Percentiles rank a stretch among this genome's conserved stretches.
Evolutionary conservation across 306 rosid species (phyloP).

Genomic region (Amphicarpaea edgeworthii): DNA sequence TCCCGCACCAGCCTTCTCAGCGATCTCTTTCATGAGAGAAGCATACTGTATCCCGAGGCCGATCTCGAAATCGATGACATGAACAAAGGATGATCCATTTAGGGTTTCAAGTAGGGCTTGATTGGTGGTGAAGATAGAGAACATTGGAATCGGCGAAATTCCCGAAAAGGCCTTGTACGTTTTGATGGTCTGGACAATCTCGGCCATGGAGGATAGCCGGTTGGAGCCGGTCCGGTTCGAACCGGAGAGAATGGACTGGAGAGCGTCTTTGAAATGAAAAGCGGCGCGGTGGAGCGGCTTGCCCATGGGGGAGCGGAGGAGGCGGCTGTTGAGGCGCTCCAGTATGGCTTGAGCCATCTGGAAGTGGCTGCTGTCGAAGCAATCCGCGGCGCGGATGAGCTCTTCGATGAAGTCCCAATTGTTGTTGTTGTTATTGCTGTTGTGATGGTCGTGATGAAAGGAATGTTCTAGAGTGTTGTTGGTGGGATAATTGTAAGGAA

Average conservation of each 20-base stretch:
- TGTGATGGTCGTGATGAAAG: slow-evolving; percentile 6
- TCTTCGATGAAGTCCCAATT: slow-evolving; percentile 74
- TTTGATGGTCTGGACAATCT: slow-evolving; percentile 76
- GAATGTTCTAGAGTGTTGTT: slow-evolving; percentile 41
- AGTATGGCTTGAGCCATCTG: slow-evolving; percentile 72
- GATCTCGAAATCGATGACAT: slow-evolving; percentile 83
- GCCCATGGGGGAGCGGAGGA: slow-evolving; percentile 50
- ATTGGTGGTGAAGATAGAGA: slow-evolving; percentile 81
- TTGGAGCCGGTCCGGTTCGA: slow-evolving; percentile 47
- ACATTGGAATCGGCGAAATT: slow-evolving; percentile 85
- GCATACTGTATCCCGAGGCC: slow-evolving; percentile 89
- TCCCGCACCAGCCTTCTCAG: slow-evolving; percentile 54
- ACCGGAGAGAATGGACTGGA: slow-evolving; percentile 67
- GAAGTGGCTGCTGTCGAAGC: slow-evolving; percentile 72
- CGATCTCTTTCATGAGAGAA: slow-evolving; percentile 82
- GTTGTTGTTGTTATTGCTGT: not conserved
- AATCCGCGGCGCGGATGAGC: slow-evolving; percentile 75
- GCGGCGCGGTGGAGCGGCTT: slow-evolving; percentile 79
- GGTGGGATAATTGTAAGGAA: slow-evolving; percentile 23
- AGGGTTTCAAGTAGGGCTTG: slow-evolving; percentile 89
- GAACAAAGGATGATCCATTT: slow-evolving; percentile 59
- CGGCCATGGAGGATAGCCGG: slow-evolving; percentile 68
- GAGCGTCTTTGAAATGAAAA: slow-evolving; percentile 84
- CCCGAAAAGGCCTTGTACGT: slow-evolving; percentile 74
- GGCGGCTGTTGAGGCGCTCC: slow-evolving; percentile 73